phyloP scores from a whole-genome alignment of 1,139 yeast genomes.

The Blastobotrys capitulatus region DNA sequence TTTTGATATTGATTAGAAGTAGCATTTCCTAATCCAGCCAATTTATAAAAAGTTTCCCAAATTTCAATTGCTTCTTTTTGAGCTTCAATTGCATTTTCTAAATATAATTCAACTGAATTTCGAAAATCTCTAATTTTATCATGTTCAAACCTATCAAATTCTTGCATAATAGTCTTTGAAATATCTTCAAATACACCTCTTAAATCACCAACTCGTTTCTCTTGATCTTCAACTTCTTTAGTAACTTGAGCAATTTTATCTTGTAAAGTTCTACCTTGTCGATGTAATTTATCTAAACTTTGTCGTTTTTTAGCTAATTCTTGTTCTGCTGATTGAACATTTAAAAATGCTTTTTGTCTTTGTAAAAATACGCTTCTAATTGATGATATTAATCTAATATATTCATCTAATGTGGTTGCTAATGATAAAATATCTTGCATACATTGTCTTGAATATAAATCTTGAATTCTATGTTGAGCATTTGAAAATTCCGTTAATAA shows the following conservation, averaged over 20 bases:
- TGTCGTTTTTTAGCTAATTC: conserved; percentile 45
- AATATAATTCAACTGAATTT: conserved; percentile 80
- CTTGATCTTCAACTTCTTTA: conserved; percentile 54
- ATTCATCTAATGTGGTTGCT: conserved; percentile 86
- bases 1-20: too few species aligned
- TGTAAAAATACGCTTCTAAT: conserved; percentile 71
- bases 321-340: conserved; percentile 48
- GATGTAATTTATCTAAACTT: conserved; percentile 48
- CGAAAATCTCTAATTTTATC: conserved; percentile 83
- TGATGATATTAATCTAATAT: conserved; percentile 71
- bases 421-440: conserved; percentile 82
- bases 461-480: conserved; percentile 65
- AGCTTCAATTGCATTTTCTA: conserved; percentile 87
- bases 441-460: conserved; percentile 71
- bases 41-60: conserved; percentile 71
- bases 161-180: conserved; percentile 60
- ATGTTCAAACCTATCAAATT: conserved; percentile 63
- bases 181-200: conserved; percentile 57
- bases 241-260: conserved; percentile 53
- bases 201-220: conserved; percentile 50
- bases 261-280: conserved; percentile 54
- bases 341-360: conserved; percentile 63
- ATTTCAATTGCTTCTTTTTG: conserved; percentile 93
- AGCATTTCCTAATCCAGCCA: conserved; percentile 9
- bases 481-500: conserved; percentile 63